Percentiles rank a stretch among this genome's conserved stretches.
These are phyloP conservation scores for Davidsoniella neocaledoniae DNA, from an alignment of 2,329 filamentous ascomycete species.

Conservation along the genomic window DNA sequence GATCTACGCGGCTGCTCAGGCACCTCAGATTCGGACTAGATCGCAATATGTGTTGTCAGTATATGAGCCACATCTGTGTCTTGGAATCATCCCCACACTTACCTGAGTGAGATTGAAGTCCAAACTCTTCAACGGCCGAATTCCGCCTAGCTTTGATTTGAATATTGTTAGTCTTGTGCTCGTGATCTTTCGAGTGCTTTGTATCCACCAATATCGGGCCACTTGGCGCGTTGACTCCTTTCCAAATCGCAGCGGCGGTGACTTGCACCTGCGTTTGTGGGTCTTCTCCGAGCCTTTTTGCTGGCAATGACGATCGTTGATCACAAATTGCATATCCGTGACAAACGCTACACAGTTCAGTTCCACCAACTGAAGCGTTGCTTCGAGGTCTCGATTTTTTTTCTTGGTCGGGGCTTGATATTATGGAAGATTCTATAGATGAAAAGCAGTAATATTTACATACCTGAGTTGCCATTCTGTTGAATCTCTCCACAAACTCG, in stretches of 20 bases:
- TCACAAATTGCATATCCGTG: too few relatives aligned
- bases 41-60: conserved; percentile 11
- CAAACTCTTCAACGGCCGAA: conserved; percentile 25
- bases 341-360: neutral
- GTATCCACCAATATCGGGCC: neutral
- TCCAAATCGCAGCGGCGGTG: too few relatives aligned
- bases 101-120: conserved; percentile 22
- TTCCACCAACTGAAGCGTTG: neutral
- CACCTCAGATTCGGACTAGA: conserved; percentile 12
- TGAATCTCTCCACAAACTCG: conserved; percentile 40
- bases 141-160: conserved; percentile 29
- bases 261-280: too few relatives aligned
- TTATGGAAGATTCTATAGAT: too few relatives aligned
- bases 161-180: too few relatives aligned
- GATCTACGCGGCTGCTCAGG: conserved; percentile 12
- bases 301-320: too few relatives aligned
- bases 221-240: neutral
- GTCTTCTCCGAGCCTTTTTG: too few relatives aligned
- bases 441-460: neutral
- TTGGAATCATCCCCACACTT: conserved; percentile 14
- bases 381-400: too few relatives aligned
- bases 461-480: conserved; percentile 42
- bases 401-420: neutral
- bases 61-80: too few relatives aligned
- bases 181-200: too few relatives aligned